A percentile compares a stretch with the other conserved stretches of the same genome.
Conservation (phyloP, 1,139 yeast genomes). For the Suhomyces terraborum region DNA sequence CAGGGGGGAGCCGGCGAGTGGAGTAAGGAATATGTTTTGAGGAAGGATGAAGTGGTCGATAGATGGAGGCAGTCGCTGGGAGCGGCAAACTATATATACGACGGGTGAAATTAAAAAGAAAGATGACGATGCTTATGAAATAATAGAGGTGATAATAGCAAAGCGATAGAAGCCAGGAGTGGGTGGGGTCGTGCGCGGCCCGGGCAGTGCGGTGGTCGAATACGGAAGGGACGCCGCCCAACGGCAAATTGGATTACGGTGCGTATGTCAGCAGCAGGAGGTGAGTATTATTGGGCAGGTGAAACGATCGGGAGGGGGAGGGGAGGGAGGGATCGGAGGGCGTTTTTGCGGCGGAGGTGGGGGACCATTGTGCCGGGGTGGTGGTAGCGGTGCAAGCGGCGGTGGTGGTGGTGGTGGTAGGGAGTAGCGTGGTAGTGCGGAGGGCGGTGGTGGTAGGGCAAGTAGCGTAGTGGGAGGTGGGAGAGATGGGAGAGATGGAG, state of each 20-base stretch:
- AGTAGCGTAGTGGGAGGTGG: too few relatives aligned
- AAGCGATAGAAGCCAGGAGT: slow-evolving; percentile 11
- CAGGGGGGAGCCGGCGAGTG: too few relatives aligned
- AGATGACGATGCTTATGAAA: slow-evolving; percentile 16
- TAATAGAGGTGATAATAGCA: slow-evolving; percentile 14
- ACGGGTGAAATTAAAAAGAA: slow-evolving; percentile 13
- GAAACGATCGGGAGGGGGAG: slow-evolving; percentile 4
- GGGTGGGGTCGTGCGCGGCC: slow-evolving; percentile 8
- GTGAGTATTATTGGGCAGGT: slow-evolving; percentile 4
- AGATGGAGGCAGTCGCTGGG: slow-evolving; percentile 4
- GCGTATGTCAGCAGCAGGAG: slow-evolving; percentile 2
- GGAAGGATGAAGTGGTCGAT: slow-evolving; percentile 1
- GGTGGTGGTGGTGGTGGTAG: background rate
- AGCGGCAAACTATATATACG: slow-evolving; percentile 14
- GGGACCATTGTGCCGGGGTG: background rate
- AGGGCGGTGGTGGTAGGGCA: too few relatives aligned
- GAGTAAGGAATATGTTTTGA: background rate
- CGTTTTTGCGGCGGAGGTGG: background rate
- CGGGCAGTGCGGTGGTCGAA: slow-evolving; percentile 4
- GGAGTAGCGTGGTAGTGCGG: too few relatives aligned
- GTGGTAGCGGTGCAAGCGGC: background rate
- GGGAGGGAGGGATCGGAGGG: background rate
- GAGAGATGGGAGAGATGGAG: too few relatives aligned
- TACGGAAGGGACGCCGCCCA: slow-evolving; percentile 5
- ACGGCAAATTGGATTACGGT: background rate